phyloP scores from a whole-genome alignment of 768 basidiomycete species.

The Tubosaeta brunneosetosa region DNA sequence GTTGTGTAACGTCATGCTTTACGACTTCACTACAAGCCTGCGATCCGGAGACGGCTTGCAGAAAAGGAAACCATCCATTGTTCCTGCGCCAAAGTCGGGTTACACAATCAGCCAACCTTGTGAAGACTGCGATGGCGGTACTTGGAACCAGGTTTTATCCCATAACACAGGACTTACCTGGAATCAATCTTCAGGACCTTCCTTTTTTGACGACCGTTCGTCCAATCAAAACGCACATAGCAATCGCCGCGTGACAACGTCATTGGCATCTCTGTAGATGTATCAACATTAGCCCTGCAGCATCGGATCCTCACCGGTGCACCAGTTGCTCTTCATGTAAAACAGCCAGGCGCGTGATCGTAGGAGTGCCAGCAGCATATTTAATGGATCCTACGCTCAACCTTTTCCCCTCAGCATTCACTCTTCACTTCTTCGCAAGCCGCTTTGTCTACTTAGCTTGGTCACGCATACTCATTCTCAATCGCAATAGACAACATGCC shows the following conservation, averaged over 20 bases:
- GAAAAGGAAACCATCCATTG: not conserved
- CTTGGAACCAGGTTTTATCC: not conserved
- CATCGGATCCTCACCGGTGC: not conserved
- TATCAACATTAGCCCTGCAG: not conserved
- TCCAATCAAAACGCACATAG: no score
- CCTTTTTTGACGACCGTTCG: not conserved
- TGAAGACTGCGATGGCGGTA: not conserved
- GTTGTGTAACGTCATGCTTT: not conserved
- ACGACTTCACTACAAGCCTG: not conserved
- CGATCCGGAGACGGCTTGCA: not conserved
- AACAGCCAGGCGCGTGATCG: not conserved
- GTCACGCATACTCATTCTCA: not conserved
- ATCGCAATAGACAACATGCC: slow-evolving; percentile 11
- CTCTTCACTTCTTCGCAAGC: slow-evolving; percentile 1
- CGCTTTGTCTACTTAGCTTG: no score
- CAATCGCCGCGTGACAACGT: not conserved
- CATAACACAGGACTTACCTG: not conserved
- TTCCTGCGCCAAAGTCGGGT: not conserved
- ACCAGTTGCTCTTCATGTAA: not conserved
- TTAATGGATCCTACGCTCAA: not conserved
- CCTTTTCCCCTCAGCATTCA: not conserved
- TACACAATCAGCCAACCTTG: not conserved
- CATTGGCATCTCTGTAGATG: not conserved
- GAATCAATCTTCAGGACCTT: not conserved
- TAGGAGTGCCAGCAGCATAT: not conserved